These are phyloP conservation scores for Yamadazyma mexicana DNA, from an alignment of 1,139 yeast genomes.

Conservation along the genomic window DNA sequence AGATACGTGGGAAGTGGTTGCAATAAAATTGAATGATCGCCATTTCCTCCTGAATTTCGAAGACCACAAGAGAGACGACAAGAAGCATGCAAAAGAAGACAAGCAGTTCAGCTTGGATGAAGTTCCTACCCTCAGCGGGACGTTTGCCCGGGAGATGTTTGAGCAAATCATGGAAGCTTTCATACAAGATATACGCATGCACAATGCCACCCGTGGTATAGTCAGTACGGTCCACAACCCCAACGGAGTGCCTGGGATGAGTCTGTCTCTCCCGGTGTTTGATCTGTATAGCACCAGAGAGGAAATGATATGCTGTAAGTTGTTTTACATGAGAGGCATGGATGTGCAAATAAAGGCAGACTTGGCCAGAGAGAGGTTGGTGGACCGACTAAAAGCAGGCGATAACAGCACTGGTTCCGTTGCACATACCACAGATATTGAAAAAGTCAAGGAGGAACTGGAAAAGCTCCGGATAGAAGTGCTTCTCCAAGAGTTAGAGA, in stretches of 20 bases:
- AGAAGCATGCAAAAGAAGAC: constrained; percentile 5
- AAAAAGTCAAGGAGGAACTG: constrained; percentile 13
- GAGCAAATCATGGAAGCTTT: constrained; percentile 20
- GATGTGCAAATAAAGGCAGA: constrained; percentile 29
- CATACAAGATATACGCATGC: constrained; percentile 3
- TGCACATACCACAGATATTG: constrained; percentile 3
- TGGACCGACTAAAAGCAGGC: background rate
- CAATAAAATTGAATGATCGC: constrained; percentile 29
- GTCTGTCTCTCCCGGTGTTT: constrained; percentile 16
- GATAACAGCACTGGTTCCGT: no score
- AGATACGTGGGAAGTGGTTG: constrained; percentile 37
- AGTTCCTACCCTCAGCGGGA: constrained; percentile 32
- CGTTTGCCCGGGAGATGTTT: constrained; percentile 26
- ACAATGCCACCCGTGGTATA: constrained; percentile 11
- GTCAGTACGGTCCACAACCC: no score
- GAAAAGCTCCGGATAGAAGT: constrained; percentile 17
- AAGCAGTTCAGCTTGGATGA: constrained; percentile 19
- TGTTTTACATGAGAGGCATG: constrained; percentile 20
- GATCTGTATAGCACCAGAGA: constrained; percentile 15
- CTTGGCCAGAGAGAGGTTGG: constrained; percentile 23
- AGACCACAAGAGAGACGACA: background rate
- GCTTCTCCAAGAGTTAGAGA: constrained; percentile 25
- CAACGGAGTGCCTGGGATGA: no score
- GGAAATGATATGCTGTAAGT: constrained; percentile 26
- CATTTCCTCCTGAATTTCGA: constrained; percentile 15